Evolutionary conservation across 2,329 filamentous ascomycete genomes (phyloP), one percentile per base, ranked within the genome.

Genomic region (Grosmannia penicillata): DNA sequence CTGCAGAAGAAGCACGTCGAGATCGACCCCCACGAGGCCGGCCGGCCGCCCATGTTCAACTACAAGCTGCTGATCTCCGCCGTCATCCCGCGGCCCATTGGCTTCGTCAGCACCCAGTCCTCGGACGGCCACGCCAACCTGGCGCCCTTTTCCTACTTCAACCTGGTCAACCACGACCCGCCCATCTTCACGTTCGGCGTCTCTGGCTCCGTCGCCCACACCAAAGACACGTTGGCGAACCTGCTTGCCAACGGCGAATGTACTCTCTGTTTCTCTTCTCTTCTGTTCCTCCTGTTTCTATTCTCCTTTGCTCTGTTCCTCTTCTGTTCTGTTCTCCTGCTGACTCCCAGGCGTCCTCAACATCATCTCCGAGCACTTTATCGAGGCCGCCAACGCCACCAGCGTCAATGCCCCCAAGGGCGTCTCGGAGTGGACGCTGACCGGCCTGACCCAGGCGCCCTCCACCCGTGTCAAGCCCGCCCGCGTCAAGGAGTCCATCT

Each of bases 31-130:
- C 76, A 87, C 55, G 78, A 69, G 40, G 62, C 75, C 22, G 82
- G 77, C 24, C 72, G 87, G 1, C 68, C 75, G 0, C 60, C 73
- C 0, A 60, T 65, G 1, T 75, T 72, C 61, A 95, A 95, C 68
- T 95, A 96, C 71, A 94, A 93, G 60, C 72, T 95, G 13, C 66
- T 95, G 44, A 93, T 95, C 57, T 82, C 76, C 15, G 76, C 75
- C 45, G 74, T 95, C 47, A 70, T 86, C 14, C 89, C 89, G 1
- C 74, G 89, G 11, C 89, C 89, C 11, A 79, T 95, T 52, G 74
- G 70, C 37, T 72, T 78, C 54, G 53, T 78, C 24, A 72, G 67
- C 43, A 73, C 74, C 9, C 54, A 58, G 38, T 63, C 64, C 18
- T 49, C 57, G 4, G 79, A 86, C 50, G 83, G 22, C 18, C 22